Percentiles rank a stretch among this genome's conserved stretches.
These are phyloP conservation scores for Pythium rhizo-oryzae DNA, from an alignment of 352 stramenopile genomes.

Conservation along the genomic window DNA sequence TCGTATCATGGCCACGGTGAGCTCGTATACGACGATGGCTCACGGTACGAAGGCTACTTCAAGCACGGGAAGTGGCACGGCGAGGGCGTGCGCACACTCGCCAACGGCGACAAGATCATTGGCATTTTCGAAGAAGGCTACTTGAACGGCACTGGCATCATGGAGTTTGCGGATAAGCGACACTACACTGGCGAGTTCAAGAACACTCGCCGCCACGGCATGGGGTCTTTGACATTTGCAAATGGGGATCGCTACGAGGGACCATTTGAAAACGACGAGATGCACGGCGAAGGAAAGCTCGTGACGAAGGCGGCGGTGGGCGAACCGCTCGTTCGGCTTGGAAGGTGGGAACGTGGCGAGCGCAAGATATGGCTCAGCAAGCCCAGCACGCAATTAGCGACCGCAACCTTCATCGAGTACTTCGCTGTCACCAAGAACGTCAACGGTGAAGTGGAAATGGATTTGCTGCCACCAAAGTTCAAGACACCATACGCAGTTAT, in stretches of 20 bases:
- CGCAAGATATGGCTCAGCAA: slow-evolving; percentile 69
- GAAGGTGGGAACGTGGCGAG: slow-evolving; percentile 66
- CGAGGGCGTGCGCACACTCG: slow-evolving; percentile 58
- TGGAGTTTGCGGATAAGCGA: slow-evolving; percentile 71
- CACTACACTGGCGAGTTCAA: slow-evolving; percentile 70
- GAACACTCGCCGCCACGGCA: slow-evolving; percentile 66
- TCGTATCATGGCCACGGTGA: slow-evolving; percentile 70
- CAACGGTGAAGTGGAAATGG: slow-evolving; percentile 63
- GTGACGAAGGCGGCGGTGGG: slow-evolving; percentile 38
- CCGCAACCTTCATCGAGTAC: slow-evolving; percentile 75
- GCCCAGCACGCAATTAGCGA: slow-evolving; percentile 70
- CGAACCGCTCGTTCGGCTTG: slow-evolving; percentile 64
- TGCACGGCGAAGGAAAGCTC: slow-evolving; percentile 83
- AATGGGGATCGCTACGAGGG: slow-evolving; percentile 93
- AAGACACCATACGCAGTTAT: slow-evolving; percentile 79
- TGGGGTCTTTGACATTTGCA: slow-evolving; percentile 80
- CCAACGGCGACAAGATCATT: slow-evolving; percentile 60
- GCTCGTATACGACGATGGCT: slow-evolving; percentile 67
- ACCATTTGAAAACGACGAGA: slow-evolving; percentile 81
- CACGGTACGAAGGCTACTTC: slow-evolving; percentile 69
- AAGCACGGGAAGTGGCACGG: slow-evolving; percentile 75
- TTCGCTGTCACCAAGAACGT: slow-evolving; percentile 50
- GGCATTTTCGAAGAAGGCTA: slow-evolving; percentile 62
- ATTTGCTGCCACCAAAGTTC: slow-evolving; percentile 69
- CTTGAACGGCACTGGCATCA: slow-evolving; percentile 53